Conservation (phyloP, 2,329 filamentous ascomycete species). For the Penicillium sp. region DNA sequence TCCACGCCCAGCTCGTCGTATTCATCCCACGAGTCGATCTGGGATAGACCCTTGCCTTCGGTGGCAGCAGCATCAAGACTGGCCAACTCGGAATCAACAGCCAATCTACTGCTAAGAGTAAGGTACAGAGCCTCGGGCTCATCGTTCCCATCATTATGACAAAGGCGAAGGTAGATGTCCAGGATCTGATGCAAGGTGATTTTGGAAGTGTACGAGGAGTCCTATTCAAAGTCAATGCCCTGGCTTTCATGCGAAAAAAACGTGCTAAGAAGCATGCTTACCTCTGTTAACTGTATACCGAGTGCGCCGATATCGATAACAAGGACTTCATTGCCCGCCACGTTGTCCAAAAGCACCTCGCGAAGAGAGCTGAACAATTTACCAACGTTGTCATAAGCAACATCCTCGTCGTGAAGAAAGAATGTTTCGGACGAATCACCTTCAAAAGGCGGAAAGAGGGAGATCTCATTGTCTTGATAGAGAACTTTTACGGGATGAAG, state of each 20-base stretch:
- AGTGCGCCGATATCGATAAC: conserved; percentile 52
- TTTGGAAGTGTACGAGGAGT: conserved; percentile 45
- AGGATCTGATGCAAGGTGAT: conserved; percentile 54
- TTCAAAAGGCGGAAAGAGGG: conserved; percentile 53
- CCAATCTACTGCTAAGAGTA: conserved; percentile 49
- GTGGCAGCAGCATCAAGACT: conserved; percentile 49
- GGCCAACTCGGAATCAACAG: conserved; percentile 49
- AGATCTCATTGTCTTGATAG: conserved; percentile 53
- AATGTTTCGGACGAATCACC: conserved; percentile 51
- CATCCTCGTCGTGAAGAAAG: conserved; percentile 52
- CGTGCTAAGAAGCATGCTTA: conserved; percentile 35
- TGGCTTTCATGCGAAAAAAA: not conserved
- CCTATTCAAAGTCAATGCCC: conserved; percentile 37
- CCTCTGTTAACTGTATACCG: conserved; percentile 54
- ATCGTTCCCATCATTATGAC: conserved; percentile 53
- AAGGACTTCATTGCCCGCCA: conserved; percentile 54
- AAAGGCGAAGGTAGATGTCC: conserved; percentile 54
- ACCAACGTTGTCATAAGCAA: conserved; percentile 49
- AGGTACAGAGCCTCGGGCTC: conserved; percentile 54
- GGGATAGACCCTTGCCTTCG: conserved; percentile 53
- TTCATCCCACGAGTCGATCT: conserved; percentile 42
- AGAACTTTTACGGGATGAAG: conserved; percentile 48
- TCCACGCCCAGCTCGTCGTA: conserved; percentile 46
- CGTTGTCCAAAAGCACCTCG: conserved; percentile 49
- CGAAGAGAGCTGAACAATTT: conserved; percentile 55